Percentiles rank a stretch among this genome's conserved stretches.
phyloP scores from a whole-genome alignment of 768 basidiomycete species.

The Boletus rex-veris region DNA sequence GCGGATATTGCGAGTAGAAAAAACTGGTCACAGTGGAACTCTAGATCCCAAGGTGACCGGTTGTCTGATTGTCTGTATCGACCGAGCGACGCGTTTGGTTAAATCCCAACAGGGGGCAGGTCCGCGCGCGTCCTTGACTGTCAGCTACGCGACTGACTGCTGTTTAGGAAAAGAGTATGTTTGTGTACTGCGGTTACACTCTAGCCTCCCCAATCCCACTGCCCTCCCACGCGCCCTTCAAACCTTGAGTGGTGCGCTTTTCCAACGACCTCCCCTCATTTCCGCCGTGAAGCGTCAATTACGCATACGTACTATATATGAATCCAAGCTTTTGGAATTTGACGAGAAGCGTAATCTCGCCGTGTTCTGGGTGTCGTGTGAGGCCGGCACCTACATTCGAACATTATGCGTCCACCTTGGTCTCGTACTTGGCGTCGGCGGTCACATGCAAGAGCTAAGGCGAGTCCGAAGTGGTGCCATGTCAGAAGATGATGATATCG shows the following conservation, averaged over 20 bases:
- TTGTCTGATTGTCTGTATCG: slow-evolving; percentile 97
- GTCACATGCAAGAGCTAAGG: slow-evolving; percentile 99
- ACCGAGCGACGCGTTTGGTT: slow-evolving; percentile 94
- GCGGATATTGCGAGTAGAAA: slow-evolving; percentile 94
- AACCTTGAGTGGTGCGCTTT: slow-evolving; percentile 95
- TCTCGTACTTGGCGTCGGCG: slow-evolving; percentile 90
- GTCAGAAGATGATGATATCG: slow-evolving; percentile 97
- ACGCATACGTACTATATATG: slow-evolving; percentile 94
- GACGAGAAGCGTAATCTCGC: slow-evolving; percentile 95
- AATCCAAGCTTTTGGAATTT: slow-evolving; percentile 93
- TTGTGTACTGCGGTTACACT: slow-evolving; percentile 91
- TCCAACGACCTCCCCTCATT: slow-evolving; percentile 98
- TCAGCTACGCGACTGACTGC: slow-evolving; percentile 1
- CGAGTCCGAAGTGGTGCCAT: slow-evolving; percentile 93
- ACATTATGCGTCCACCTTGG: slow-evolving; percentile 98
- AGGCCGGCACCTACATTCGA: slow-evolving; percentile 95
- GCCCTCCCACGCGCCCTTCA: slow-evolving; percentile 91
- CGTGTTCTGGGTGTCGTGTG: slow-evolving; percentile 98
- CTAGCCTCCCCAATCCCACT: slow-evolving; percentile 73
- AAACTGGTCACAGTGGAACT: slow-evolving; percentile 98
- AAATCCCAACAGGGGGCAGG: slow-evolving; percentile 99
- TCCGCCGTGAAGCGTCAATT: slow-evolving; percentile 98
- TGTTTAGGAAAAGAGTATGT: slow-evolving; percentile 92
- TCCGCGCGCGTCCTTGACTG: slow-evolving; percentile 32
- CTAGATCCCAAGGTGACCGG: slow-evolving; percentile 99